Base-by-base conservation (phyloP, 2,329 filamentous ascomycete species). In the Bipolaris oryzae region DNA sequence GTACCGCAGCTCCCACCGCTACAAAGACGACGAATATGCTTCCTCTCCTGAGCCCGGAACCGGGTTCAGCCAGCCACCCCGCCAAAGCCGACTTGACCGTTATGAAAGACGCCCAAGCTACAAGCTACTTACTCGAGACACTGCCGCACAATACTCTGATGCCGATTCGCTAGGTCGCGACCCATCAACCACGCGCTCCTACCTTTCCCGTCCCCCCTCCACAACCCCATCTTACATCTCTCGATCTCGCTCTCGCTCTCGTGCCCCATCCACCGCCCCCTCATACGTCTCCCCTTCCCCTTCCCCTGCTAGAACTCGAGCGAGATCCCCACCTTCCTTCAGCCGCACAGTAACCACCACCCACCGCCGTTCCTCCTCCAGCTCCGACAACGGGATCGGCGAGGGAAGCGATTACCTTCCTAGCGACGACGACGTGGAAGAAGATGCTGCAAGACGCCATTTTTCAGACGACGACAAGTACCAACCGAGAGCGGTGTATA, bases 111-210 rank as follows among this genome's bases (percentile, higher is more conserved):
- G 33, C 7, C 4, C 45, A 20, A 50, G 33, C 21, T 48, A 23
- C 33, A 31, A 31, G 13, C 11, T 13, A 3, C 28, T 31, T 13
- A 31, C 28, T 31, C 25, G n/a, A 5, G n/a, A 13, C 5, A 15
- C 23, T 18, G 3, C 21, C 15, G 15, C n/a, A 33, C 33, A 34
- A 10, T 15, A 38, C 20, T 59, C 57, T 2, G 57, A 59, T 2
- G 34, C 42, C 31, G 50, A 38, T 10, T 59, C 53, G n/a, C 48
- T 49, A 11, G 49, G 25, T 45, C 57, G 55, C 33, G 23, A 13
- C 35, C 42, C 49, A 1, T 31, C 38, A 6, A 47, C 53, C 1
- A 39, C 35, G 10, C 46, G 46, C 43, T 53, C 50, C 4, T 44
- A 48, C 20, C 25, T 33, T 4, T 33, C 42, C 13, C 42, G 28